These are phyloP conservation scores for Ceratorhiza oryzae-sativae DNA, from an alignment of 1,284 basidiomycete species.

Conservation along the genomic window DNA sequence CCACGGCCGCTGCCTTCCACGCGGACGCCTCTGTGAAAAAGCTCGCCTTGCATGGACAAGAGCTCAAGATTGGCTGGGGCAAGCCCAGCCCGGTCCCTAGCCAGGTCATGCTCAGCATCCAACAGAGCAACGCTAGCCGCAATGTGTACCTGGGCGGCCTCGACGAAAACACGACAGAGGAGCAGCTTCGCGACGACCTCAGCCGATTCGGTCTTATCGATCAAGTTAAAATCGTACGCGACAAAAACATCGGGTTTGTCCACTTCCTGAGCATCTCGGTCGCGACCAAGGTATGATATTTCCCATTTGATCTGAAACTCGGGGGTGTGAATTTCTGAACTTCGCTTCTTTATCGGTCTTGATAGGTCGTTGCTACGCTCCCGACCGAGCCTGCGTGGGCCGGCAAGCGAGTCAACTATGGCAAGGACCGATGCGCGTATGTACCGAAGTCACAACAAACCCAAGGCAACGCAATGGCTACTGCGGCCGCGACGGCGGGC, in stretches of 20 bases:
- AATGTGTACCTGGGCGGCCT: constrained; percentile 95
- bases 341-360: constrained; percentile 30
- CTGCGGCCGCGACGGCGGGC: constrained; percentile 53
- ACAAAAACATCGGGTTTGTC: constrained; percentile 97
- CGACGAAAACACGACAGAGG: constrained; percentile 87
- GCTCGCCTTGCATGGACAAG: constrained; percentile 86
- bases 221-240: constrained; percentile 96
- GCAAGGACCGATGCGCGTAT: constrained; percentile 95
- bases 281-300: constrained; percentile 79
- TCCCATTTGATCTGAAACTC: constrained; percentile 2
- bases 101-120: constrained; percentile 84
- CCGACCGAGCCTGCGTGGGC: constrained; percentile 89
- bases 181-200: constrained; percentile 85
- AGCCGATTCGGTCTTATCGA: constrained; percentile 93
- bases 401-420: constrained; percentile 94
- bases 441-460: constrained; percentile 89
- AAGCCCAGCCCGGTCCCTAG: constrained; percentile 87
- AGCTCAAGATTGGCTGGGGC: constrained; percentile 96
- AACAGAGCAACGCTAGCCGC: constrained; percentile 87
- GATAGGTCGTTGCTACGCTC: constrained; percentile 84
- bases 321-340: constrained; percentile 17
- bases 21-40: constrained; percentile 95
- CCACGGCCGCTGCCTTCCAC: constrained; percentile 91
- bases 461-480: constrained; percentile 46
- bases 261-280: constrained; percentile 93